Evolutionary conservation across 2,329 filamentous ascomycete species (phyloP).

Genomic region (Xylariaceae sp.): DNA sequence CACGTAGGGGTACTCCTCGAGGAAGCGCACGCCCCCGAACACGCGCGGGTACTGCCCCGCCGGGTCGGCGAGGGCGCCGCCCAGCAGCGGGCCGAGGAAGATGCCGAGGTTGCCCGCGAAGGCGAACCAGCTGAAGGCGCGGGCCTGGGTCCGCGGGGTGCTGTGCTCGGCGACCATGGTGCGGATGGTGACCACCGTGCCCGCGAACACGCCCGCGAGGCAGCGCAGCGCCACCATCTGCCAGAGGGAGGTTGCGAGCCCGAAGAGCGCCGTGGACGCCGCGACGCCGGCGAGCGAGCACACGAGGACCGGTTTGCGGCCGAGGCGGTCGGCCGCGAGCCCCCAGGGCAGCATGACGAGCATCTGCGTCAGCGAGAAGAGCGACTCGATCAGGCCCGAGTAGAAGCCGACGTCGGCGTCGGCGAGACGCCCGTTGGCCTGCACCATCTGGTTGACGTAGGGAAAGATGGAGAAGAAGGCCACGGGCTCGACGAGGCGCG

Average conservation of each 20-base stretch:
- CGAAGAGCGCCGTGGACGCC: slow-evolving; percentile 57
- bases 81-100: slow-evolving; percentile 62
- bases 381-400: slow-evolving; percentile 63
- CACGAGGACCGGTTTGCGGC: slow-evolving; percentile 66
- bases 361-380: slow-evolving; percentile 72
- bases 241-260: slow-evolving; percentile 56
- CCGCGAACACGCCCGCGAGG: slow-evolving; percentile 65
- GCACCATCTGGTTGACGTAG: slow-evolving; percentile 72
- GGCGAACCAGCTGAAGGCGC: slow-evolving; percentile 69
- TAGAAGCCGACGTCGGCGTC: slow-evolving; percentile 72
- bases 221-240: slow-evolving; percentile 71
- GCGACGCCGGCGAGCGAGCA: slow-evolving; percentile 58
- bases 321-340: slow-evolving; percentile 56
- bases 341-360: slow-evolving; percentile 72
- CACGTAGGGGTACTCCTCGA: slow-evolving; percentile 58
- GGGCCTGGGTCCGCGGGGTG: slow-evolving; percentile 61
- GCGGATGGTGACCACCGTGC: slow-evolving; percentile 65
- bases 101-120: slow-evolving; percentile 69
- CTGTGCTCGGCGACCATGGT: slow-evolving; percentile 72
- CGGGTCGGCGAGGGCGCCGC: slow-evolving; percentile 62
- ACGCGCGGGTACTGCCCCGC: slow-evolving; percentile 51
- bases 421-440: slow-evolving; percentile 53
- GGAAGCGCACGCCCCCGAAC: slow-evolving; percentile 51
- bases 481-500: slow-evolving; percentile 65
- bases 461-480: slow-evolving; percentile 82